phyloP scores from a whole-genome alignment of 805 yeast genomes.

The Candida endomychidarum region DNA sequence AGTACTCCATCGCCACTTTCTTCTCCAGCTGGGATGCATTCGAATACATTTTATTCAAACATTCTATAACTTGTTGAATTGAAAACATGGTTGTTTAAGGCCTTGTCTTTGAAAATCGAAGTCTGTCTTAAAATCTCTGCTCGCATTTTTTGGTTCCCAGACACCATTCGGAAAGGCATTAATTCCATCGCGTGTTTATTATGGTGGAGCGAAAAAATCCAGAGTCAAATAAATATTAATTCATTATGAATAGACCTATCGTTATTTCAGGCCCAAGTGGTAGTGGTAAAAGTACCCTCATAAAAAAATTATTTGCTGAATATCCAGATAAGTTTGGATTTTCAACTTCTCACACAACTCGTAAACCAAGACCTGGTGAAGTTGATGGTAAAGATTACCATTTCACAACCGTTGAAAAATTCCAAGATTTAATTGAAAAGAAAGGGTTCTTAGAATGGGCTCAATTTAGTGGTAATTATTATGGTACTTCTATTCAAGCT shows the following conservation, averaged over 20 bases:
- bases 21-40: slow-evolving; percentile 46
- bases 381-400: slow-evolving; percentile 85
- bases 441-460: slow-evolving; percentile 95
- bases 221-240: neutral
- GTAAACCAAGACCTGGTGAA: slow-evolving; percentile 91
- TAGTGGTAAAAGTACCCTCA: slow-evolving; percentile 91
- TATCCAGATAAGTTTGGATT: slow-evolving; percentile 90
- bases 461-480: slow-evolving; percentile 94
- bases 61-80: slow-evolving; percentile 37
- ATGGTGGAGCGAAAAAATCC: neutral
- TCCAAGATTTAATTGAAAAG: slow-evolving; percentile 71
- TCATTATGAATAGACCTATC: slow-evolving; percentile 63
- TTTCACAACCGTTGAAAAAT: slow-evolving; percentile 76
- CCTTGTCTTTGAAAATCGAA: neutral
- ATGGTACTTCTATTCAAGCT: slow-evolving; percentile 88
- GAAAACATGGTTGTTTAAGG: slow-evolving; percentile 6
- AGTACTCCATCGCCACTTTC: slow-evolving; percentile 49
- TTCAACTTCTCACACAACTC: slow-evolving; percentile 90
- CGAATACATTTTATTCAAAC: slow-evolving; percentile 50
- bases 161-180: neutral
- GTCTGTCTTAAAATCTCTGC: slow-evolving; percentile 1
- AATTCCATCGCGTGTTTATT: slow-evolving; percentile 3
- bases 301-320: slow-evolving; percentile 87
- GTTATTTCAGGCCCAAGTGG: slow-evolving; percentile 98
- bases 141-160: slow-evolving; percentile 3